phyloP scores from a whole-genome alignment of 805 yeast species.

The Saccharomycopsis lassenensis region DNA sequence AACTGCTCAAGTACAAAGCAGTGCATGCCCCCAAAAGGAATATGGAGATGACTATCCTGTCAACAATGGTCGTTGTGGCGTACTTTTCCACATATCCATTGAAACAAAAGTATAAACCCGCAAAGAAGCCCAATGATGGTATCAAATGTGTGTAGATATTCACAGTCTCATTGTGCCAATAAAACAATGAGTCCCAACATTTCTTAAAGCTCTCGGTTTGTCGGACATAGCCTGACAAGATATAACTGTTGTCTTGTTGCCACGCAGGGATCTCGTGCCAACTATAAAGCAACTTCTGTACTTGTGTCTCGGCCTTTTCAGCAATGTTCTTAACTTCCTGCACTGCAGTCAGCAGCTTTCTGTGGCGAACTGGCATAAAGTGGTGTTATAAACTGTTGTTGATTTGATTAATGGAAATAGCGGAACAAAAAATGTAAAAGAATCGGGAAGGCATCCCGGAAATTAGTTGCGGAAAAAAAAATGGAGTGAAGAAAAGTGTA shows the following conservation, averaged over 20 bases:
- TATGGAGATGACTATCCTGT: conserved; percentile 25
- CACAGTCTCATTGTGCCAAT: conserved; percentile 60
- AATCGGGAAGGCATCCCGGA: too few relatives aligned
- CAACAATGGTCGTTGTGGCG: conserved; percentile 39
- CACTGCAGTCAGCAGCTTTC: too few relatives aligned
- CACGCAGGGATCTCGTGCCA: conserved; percentile 57
- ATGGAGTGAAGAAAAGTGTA: too few relatives aligned
- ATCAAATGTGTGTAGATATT: conserved; percentile 60
- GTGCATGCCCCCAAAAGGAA: conserved; percentile 43
- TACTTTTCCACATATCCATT: conserved; percentile 28
- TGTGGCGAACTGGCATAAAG: too few relatives aligned
- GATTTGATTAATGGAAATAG: too few relatives aligned
- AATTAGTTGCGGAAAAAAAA: too few relatives aligned
- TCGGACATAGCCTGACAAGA: conserved; percentile 51
- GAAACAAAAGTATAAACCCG: conserved; percentile 24
- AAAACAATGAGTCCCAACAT: conserved; percentile 39
- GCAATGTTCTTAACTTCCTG: too few relatives aligned
- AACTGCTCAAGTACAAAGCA: conserved; percentile 54
- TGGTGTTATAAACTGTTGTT: too few relatives aligned
- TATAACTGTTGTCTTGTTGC: conserved; percentile 67
- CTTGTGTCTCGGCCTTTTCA: too few relatives aligned
- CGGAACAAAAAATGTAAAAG: too few relatives aligned
- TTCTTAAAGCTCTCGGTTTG: conserved; percentile 37
- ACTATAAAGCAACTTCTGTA: too few relatives aligned
- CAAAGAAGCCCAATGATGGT: conserved; percentile 26